Percentiles rank a stretch among this genome's conserved stretches.
phyloP scores from a whole-genome alignment of 345 rosid species.

The Pelargonium nanum region DNA sequence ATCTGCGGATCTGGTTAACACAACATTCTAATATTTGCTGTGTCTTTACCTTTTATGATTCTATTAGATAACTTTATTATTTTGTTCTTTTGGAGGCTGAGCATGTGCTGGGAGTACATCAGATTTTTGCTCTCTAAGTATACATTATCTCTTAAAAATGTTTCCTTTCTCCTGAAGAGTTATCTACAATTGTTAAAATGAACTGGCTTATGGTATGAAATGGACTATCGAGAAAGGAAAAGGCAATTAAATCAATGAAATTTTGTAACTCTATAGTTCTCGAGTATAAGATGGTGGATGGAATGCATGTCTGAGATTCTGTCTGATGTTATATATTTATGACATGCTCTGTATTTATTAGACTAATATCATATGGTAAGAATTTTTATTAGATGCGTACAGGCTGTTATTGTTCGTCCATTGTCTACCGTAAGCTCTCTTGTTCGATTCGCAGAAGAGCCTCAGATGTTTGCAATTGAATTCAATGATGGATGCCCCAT shows the following conservation, averaged over 20 bases:
- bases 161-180: neutral
- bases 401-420: slow-evolving; percentile 96
- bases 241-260: neutral
- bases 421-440: slow-evolving; percentile 77
- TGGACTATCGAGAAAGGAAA: neutral
- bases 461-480: slow-evolving; percentile 97
- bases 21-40: neutral
- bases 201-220: neutral
- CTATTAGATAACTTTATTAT: neutral
- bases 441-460: slow-evolving; percentile 98
- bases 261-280: neutral
- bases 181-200: neutral
- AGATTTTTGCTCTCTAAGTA: neutral
- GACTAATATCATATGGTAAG: slow-evolving; percentile 45
- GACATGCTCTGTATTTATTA: neutral
- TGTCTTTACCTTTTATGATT: neutral
- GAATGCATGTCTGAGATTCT: neutral
- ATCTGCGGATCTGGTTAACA: neutral
- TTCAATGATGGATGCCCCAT: slow-evolving; percentile 93
- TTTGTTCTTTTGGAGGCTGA: neutral
- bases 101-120: neutral
- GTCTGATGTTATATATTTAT: neutral
- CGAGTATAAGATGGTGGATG: neutral
- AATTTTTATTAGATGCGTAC: slow-evolving; percentile 81
- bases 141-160: no score